A percentile compares a stretch with the other conserved stretches of the same genome.
These are phyloP conservation scores for Rhodotorula sp. DNA, from an alignment of 1,284 basidiomycete species.

Conservation along the genomic window DNA sequence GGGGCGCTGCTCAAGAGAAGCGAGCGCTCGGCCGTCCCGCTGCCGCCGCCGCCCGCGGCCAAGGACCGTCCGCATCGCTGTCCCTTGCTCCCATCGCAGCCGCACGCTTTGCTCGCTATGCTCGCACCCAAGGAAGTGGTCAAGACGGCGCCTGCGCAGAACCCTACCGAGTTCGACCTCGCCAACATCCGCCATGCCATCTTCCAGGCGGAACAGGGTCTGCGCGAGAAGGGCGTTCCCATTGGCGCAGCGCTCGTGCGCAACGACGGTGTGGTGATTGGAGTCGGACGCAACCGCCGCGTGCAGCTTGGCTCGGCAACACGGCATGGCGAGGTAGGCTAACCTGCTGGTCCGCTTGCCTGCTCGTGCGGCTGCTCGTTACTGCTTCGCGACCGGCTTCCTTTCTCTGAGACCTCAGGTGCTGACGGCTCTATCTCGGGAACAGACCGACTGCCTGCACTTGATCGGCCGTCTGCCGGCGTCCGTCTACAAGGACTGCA, in stretches of 20 bases:
- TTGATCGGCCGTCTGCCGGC: conserved; percentile 43
- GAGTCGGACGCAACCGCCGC: conserved; percentile 37
- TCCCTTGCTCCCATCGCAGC: neutral
- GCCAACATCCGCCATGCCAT: conserved; percentile 32
- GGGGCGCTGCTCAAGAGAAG: too few species aligned
- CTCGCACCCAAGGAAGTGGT: conserved; percentile 10
- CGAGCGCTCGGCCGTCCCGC: neutral
- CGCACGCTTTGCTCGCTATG: neutral
- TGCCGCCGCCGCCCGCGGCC: neutral
- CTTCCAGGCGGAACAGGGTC: conserved; percentile 30
- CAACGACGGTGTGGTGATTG: conserved; percentile 36
- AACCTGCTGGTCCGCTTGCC: neutral
- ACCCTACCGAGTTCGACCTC: conserved; percentile 16
- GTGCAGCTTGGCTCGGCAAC: conserved; percentile 32
- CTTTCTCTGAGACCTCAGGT: neutral
- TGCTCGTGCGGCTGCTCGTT: too few species aligned
- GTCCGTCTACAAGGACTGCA: conserved; percentile 43
- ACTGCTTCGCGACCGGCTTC: too few species aligned
- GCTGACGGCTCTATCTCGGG: neutral
- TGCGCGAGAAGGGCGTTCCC: conserved; percentile 15
- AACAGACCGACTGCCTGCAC: conserved; percentile 44
- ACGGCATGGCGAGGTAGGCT: conserved; percentile 34
- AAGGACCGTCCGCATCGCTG: neutral
- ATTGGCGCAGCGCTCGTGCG: conserved; percentile 36
- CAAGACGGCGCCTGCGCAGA: conserved; percentile 28